A percentile compares a stretch with the other conserved stretches of the same genome.
These are phyloP conservation scores for Senna siamea DNA, from an alignment of 306 rosid genomes.

Conservation along the genomic window DNA sequence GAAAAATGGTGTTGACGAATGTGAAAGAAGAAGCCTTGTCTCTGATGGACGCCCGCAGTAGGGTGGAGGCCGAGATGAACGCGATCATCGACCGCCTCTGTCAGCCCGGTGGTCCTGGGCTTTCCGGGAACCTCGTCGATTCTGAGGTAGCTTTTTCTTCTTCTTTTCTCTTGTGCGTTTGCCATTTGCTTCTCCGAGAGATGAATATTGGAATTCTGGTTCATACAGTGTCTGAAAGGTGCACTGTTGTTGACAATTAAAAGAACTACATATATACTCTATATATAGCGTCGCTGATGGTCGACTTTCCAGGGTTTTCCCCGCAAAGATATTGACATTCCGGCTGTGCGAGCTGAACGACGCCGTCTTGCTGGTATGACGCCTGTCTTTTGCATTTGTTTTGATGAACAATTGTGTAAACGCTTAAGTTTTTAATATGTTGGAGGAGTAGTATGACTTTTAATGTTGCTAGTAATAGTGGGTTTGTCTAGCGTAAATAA, in stretches of 20 bases:
- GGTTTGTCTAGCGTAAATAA: not conserved
- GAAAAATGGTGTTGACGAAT: slow-evolving; percentile 75
- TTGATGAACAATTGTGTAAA: not conserved
- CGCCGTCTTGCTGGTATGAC: slow-evolving; percentile 69
- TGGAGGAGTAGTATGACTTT: too few species aligned
- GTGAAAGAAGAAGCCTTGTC: slow-evolving; percentile 69
- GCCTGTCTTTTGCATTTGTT: not conserved
- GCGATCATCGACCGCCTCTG: slow-evolving; percentile 67
- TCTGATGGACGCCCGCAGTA: slow-evolving; percentile 68
- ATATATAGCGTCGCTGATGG: not conserved
- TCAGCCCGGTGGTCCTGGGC: slow-evolving; percentile 82
- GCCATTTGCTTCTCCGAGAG: not conserved
- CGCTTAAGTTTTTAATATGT: not conserved
- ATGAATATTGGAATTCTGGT: not conserved
- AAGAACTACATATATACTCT: too few species aligned
- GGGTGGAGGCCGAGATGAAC: slow-evolving; percentile 76
- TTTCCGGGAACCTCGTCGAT: slow-evolving; percentile 71
- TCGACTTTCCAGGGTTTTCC: slow-evolving; percentile 72
- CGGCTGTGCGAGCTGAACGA: slow-evolving; percentile 70
- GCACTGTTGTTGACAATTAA: not conserved
- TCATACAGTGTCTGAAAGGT: not conserved
- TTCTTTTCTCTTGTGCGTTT: not conserved
- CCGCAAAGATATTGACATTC: slow-evolving; percentile 78
- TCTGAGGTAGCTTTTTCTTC: too few species aligned
- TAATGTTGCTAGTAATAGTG: not conserved